Evolutionary conservation across 805 yeast genomes (phyloP), one percentile per base, ranked within the genome.

Genomic region (Ogataea pilisensis): DNA sequence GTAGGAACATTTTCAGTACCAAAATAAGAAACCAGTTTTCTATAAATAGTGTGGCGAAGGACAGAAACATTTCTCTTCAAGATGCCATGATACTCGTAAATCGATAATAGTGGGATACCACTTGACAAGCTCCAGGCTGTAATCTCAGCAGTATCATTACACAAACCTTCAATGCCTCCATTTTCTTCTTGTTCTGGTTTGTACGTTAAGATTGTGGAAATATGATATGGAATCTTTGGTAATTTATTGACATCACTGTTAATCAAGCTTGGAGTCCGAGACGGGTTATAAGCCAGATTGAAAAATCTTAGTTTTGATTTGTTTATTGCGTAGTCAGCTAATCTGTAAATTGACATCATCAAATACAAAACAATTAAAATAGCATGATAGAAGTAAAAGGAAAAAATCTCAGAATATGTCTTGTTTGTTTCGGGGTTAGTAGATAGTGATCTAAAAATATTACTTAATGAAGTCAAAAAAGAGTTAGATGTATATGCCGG

Each of bases 101-200:
- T 69, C 3, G 84, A 71, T 44, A 91, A 68, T 44, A 69, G 65
- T 31, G 80, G 78, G 37, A 89, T 77, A 2, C 96, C 96, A n/a
- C 91, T 79, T 26, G 95, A 83, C n/a, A 87, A 61, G 30, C 88
- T 74, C 99, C 99, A 93, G 5, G 93, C 80, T 1, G 79, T 73
- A 28, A 90, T 48, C 54, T 90, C 96, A 35, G 90, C 76, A 5
- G 82, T 74, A 53, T 86, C 86, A 49, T 77, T 80, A 53, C 90
- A 69, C 32, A 91, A 68, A 0, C 95, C 96, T 45, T 82, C 86
- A 32, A 83, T 62, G 2, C 97, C 97, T 25, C 95, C 96, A 44
- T 89, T 91, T 53, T 87, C 95, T 51, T 82, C 91, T 46, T 83
- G 85, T 43, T 80, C 88, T 21, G 82, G 74, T 55, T 80, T 81